Percentiles rank a stretch among this genome's conserved stretches.
These are phyloP conservation scores for Sechiopsis laciniata DNA, from an alignment of 306 rosid genomes.

Conservation along the genomic window DNA sequence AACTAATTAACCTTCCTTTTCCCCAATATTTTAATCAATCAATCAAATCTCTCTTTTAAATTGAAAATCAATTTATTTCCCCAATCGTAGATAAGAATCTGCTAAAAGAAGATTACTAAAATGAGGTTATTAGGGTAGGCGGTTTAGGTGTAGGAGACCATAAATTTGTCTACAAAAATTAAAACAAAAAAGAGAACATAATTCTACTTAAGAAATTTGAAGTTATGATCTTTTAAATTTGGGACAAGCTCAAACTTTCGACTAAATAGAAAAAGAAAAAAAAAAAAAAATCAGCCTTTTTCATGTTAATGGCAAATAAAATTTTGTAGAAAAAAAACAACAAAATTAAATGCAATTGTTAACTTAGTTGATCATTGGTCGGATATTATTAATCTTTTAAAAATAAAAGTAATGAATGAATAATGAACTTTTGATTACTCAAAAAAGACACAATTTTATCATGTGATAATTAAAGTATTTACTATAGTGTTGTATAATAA, in stretches of 20 bases:
- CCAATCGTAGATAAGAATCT: not conserved
- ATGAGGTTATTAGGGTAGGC: not conserved
- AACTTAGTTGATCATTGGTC: too few relatives aligned
- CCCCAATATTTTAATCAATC: constrained; percentile 1
- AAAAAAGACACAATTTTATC: not conserved
- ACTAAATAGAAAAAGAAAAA: too few relatives aligned
- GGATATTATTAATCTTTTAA: not conserved
- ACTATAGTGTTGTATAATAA: too few relatives aligned
- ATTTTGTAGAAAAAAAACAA: too few relatives aligned
- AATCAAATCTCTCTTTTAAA: constrained; percentile 1
- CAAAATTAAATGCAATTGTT: too few relatives aligned
- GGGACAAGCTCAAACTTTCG: too few relatives aligned
- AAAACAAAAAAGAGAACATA: too few relatives aligned
- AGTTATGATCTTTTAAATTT: too few relatives aligned
- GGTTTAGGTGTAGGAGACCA: not conserved
- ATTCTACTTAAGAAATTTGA: too few relatives aligned
- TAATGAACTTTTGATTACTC: not conserved
- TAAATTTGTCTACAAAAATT: not conserved
- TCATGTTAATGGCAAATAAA: too few relatives aligned
- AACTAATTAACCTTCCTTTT: not conserved
- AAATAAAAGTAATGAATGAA: not conserved
- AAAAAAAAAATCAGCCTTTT: too few relatives aligned
- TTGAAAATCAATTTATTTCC: not conserved
- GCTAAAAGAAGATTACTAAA: not conserved
- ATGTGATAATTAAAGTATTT: too few relatives aligned